Percentiles rank a stretch among this genome's conserved stretches.
phyloP scores from a whole-genome alignment of 1,139 yeast species.

The Arxiozyma bovina region DNA sequence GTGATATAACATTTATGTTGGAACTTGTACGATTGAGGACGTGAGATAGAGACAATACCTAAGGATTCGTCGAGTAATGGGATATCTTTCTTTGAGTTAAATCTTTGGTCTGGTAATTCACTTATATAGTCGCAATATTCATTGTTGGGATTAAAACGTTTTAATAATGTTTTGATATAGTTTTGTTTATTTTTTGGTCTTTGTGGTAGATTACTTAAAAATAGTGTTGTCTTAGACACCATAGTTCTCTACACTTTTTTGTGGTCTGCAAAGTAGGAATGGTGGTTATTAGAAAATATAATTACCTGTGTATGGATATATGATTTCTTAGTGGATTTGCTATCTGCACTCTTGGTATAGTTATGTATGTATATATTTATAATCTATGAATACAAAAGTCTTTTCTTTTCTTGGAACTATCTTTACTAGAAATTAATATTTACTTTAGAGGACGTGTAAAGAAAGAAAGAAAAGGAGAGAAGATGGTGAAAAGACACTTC shows the following conservation, averaged over 20 bases:
- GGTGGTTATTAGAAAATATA: neutral
- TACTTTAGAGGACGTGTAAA: too few species aligned
- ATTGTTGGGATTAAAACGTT: constrained; percentile 17
- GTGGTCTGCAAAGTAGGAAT: neutral
- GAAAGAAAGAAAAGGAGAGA: too few species aligned
- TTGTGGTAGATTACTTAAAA: constrained; percentile 22
- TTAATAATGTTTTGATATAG: constrained; percentile 16
- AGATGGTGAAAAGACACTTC: too few species aligned
- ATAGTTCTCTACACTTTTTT: neutral
- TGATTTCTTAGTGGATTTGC: too few species aligned
- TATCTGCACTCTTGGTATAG: too few species aligned
- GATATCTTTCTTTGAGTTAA: constrained; percentile 2
- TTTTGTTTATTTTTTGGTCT: constrained; percentile 21
- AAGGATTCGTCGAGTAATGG: constrained; percentile 14
- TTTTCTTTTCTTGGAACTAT: too few species aligned
- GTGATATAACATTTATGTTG: constrained; percentile 86
- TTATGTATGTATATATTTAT: too few species aligned
- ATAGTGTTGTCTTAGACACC: constrained; percentile 7
- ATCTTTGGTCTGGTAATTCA: constrained; percentile 12
- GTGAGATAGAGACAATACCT: constrained; percentile 18
- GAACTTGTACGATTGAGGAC: constrained; percentile 34
- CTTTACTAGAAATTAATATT: too few species aligned
- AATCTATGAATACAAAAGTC: too few species aligned
- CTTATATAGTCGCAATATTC: constrained; percentile 9
- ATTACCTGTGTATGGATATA: too few species aligned